These are phyloP conservation scores for Begonia peltatifolia DNA, from an alignment of 306 rosid species.

Conservation along the genomic window DNA sequence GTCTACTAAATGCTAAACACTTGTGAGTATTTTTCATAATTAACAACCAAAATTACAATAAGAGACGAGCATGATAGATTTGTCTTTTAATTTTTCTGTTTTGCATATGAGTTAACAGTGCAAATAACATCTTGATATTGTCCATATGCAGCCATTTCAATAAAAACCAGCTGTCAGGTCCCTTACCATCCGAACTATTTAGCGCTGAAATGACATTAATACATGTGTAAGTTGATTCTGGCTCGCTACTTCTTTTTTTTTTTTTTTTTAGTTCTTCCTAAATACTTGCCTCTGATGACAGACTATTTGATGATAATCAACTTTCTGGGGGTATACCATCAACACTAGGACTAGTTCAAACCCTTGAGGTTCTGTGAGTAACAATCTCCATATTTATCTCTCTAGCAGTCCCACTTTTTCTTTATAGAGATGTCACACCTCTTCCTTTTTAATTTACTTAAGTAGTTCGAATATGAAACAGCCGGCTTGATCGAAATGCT, in stretches of 20 bases:
- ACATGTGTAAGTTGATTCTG: constrained; percentile 52
- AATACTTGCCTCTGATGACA: constrained; percentile 2
- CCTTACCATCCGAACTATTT: constrained; percentile 56
- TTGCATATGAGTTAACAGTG: neutral
- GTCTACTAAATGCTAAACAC: constrained; percentile 15
- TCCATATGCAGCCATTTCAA: constrained; percentile 80
- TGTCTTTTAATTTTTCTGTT: neutral
- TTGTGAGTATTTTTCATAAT: constrained; percentile 17
- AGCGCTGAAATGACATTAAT: constrained; percentile 61
- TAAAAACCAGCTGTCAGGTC: constrained; percentile 79
- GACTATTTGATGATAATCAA: constrained; percentile 62
- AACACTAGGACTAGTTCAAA: constrained; percentile 54
- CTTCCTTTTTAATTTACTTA: neutral
- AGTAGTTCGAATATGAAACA: constrained; percentile 20
- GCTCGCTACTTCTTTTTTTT: neutral
- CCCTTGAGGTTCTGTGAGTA: constrained; percentile 89
- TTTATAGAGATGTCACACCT: neutral
- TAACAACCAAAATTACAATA: no score
- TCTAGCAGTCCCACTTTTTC: neutral
- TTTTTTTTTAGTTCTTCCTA: neutral
- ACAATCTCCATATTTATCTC: neutral
- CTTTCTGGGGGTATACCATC: constrained; percentile 49
- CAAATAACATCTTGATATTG: neutral
- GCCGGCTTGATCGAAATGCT: constrained; percentile 86
- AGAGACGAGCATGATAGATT: neutral